Base-by-base conservation (phyloP, 495 filamentous ascomycete genomes). In the Xylaria telfairii region DNA sequence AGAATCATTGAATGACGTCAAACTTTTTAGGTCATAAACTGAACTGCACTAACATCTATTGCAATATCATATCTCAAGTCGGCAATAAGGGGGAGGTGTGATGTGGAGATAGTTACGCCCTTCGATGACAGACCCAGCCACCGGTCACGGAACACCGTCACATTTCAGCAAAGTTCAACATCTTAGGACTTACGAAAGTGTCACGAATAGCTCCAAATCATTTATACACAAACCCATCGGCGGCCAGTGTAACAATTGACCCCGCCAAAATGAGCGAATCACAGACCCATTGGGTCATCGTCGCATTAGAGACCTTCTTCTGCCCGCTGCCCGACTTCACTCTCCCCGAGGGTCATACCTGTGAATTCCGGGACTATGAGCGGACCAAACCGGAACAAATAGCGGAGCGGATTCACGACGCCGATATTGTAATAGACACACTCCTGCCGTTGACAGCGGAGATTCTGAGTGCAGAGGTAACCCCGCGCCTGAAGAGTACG, bases 341-440 rank as follows among this genome's bases (percentile, higher is more conserved):
- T 63, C 73, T 86, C 26, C 82, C 82, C 19, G 69, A 71, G 15
- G 72, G 73, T 2, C 77, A 85, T 71, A 83, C 76, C 32, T 80
- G 76, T 57, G 79, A 83, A 67, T 74, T 78, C 53, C 72, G 76
- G 41, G 44, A 63, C 41, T 73, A 79, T 72, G n/a, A 64, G 37
- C 51, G 64, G 28, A 86, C 81, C 24, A 37, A 46, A 0, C 72
- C 73, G 8, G 70, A 77, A 2, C 75, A 84, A 15, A 68, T 88
- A 1, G 66, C 71, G 24, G 71, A 74, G 32, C 75, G 85, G 39
- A 72, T 87, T 34, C 69, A 71, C 39, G 79, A 86, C 70, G 87
- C 87, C 28, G 85, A 83, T 32, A 85, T 89, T 42, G 61, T 85
- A 15, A 82, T 88, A 59, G 76, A 79, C 7, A 86, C 82, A 1